Evolutionary conservation across 2,329 filamentous ascomycete species (phyloP).

Genomic region (Pestalotiopsis sp.): DNA sequence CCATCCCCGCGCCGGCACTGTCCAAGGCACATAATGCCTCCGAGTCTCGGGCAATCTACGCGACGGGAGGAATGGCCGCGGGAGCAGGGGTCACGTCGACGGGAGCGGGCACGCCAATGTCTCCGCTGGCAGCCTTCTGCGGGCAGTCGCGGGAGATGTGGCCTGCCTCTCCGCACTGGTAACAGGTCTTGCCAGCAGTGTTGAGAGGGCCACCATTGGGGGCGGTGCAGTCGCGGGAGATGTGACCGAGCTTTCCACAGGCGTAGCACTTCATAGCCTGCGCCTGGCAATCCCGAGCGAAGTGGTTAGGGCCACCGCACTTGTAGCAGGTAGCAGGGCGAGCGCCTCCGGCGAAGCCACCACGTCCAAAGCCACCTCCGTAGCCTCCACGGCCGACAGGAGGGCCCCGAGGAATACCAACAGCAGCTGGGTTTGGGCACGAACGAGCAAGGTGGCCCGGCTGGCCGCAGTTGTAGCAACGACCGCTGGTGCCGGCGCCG

Average conservation of each 20-base stretch:
- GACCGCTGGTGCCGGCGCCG: conserved; percentile 78
- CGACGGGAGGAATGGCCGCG: conserved; percentile 33
- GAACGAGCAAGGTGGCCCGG: conserved; percentile 91
- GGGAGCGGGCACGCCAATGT: conserved; percentile 37
- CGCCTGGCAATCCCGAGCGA: conserved; percentile 96
- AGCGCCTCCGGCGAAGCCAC: conserved; percentile 71
- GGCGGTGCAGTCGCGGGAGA: conserved; percentile 91
- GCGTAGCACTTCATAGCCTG: conserved; percentile 99
- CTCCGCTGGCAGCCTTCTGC: conserved; percentile 63
- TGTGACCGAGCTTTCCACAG: conserved; percentile 93
- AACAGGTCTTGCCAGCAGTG: conserved; percentile 97
- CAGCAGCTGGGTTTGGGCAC: conserved; percentile 75
- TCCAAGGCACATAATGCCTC: background rate
- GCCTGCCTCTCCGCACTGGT: conserved; percentile 92
- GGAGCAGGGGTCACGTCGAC: conserved; percentile 30
- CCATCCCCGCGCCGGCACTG: conserved; percentile 9
- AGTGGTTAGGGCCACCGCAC: conserved; percentile 91
- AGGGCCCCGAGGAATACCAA: conserved; percentile 65
- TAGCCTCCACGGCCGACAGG: conserved; percentile 74
- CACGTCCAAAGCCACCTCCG: conserved; percentile 66
- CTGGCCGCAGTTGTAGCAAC: conserved; percentile 97
- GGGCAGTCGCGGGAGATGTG: conserved; percentile 97
- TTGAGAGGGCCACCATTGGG: conserved; percentile 95
- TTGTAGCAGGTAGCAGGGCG: conserved; percentile 75
- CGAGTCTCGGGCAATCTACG: conserved; percentile 22